Conservation (phyloP, 225 moss, liverwort and hornwort genomes). For the Lunularia cruciata region DNA sequence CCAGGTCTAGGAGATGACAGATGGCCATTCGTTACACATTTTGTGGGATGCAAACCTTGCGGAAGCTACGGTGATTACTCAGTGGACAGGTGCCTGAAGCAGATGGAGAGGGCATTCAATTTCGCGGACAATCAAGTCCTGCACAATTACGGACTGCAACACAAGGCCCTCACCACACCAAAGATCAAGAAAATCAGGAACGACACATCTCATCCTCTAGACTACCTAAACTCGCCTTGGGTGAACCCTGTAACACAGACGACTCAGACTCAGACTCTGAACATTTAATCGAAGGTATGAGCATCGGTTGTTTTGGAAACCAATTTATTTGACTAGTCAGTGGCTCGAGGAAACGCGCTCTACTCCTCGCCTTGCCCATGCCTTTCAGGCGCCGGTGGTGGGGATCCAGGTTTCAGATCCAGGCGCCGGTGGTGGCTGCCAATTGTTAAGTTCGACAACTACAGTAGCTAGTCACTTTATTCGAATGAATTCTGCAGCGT, state of each 20-base stretch:
- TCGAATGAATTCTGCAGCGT: conserved; percentile 1
- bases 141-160: conserved; percentile 59
- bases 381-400: too few species aligned
- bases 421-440: not conserved
- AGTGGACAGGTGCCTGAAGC: conserved; percentile 60
- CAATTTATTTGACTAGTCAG: not conserved
- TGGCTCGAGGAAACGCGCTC: not conserved
- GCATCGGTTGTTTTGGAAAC: not conserved
- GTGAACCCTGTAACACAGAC: not conserved
- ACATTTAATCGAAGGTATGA: not conserved
- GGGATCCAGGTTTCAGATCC: not conserved
- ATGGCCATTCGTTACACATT: conserved; percentile 93
- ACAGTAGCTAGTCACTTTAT: not conserved
- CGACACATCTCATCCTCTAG: conserved; percentile 39
- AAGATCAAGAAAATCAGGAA: conserved; percentile 52
- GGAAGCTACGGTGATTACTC: conserved; percentile 78
- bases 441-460: conserved; percentile 7
- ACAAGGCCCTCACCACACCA: conserved; percentile 52
- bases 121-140: conserved; percentile 92
- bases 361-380: not conserved
- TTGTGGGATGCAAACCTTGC: conserved; percentile 93
- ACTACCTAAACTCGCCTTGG: conserved; percentile 28
- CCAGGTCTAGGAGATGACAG: conserved; percentile 77
- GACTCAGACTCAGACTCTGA: not conserved
- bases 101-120: conserved; percentile 92